phyloP scores from a whole-genome alignment of 2,329 filamentous ascomycete genomes.

The Hymenoscyphus repandus region DNA sequence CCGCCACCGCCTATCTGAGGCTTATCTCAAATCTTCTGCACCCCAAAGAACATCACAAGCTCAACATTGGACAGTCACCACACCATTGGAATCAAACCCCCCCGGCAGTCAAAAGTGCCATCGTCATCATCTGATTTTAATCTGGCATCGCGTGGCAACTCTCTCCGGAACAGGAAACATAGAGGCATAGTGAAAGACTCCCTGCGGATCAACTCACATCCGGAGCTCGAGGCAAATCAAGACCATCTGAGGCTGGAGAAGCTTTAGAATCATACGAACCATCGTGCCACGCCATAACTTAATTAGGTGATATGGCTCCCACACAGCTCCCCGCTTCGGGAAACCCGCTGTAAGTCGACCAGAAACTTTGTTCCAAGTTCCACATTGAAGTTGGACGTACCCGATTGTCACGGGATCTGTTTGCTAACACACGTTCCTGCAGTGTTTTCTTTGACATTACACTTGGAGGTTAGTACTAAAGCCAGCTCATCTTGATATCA shows the following conservation, averaged over 20 bases:
- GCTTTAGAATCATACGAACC: neutral
- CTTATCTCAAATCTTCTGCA: neutral
- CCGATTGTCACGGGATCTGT: conserved; percentile 15
- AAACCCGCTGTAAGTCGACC: conserved; percentile 39
- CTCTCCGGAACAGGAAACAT: too few species aligned
- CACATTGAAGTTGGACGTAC: too few species aligned
- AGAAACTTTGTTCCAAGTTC: too few species aligned
- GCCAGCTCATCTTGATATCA: neutral
- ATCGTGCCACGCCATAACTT: neutral
- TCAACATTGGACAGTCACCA: neutral
- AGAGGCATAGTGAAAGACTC: neutral
- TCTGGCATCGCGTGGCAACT: too few species aligned
- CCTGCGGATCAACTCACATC: neutral
- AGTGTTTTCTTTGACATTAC: conserved; percentile 66
- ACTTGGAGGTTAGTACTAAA: conserved; percentile 58
- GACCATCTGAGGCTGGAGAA: too few species aligned
- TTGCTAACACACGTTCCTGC: conserved; percentile 1
- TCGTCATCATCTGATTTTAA: neutral
- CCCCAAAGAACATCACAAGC: neutral
- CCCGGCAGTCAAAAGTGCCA: too few species aligned
- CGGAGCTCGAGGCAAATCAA: too few species aligned
- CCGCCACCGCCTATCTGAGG: conserved; percentile 1
- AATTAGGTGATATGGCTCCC: conserved; percentile 30
- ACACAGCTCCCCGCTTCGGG: conserved; percentile 38
- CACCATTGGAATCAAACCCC: too few species aligned